phyloP scores from a whole-genome alignment of 2,329 filamentous ascomycete species.

The Ambrosiella beaveri region DNA sequence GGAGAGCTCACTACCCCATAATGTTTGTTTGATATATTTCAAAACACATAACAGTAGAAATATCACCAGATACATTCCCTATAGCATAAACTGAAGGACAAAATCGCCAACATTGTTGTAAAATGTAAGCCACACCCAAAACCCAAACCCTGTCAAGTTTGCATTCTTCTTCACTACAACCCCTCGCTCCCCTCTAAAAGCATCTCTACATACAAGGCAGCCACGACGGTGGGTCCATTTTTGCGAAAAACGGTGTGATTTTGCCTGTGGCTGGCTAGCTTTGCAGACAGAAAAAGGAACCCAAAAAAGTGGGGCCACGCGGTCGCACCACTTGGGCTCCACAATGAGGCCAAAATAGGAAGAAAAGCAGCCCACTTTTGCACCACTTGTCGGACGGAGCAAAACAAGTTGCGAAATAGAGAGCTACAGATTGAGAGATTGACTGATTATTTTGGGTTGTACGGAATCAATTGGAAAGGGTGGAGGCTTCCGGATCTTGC shows the following conservation, averaged over 20 bases:
- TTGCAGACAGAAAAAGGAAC: not conserved
- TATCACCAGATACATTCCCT: too few species aligned
- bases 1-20: too few species aligned
- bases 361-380: not conserved
- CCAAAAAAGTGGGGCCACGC: not conserved
- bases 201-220: not conserved
- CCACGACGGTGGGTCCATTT: not conserved
- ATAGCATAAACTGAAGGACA: too few species aligned
- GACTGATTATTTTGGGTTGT: too few species aligned
- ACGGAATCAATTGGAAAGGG: too few species aligned
- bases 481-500: too few species aligned
- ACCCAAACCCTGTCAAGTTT: not conserved
- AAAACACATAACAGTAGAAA: too few species aligned
- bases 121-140: not conserved
- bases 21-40: too few species aligned
- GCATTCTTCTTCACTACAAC: not conserved
- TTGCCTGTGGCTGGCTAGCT: not conserved
- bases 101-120: too few species aligned
- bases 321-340: not conserved
- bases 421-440: too few species aligned
- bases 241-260: not conserved
- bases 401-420: not conserved
- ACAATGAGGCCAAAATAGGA: not conserved
- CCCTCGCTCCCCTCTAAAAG: not conserved
- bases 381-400: not conserved